Conservation (phyloP, 352 stramenopile genomes). For the Phytophthora sp. region DNA sequence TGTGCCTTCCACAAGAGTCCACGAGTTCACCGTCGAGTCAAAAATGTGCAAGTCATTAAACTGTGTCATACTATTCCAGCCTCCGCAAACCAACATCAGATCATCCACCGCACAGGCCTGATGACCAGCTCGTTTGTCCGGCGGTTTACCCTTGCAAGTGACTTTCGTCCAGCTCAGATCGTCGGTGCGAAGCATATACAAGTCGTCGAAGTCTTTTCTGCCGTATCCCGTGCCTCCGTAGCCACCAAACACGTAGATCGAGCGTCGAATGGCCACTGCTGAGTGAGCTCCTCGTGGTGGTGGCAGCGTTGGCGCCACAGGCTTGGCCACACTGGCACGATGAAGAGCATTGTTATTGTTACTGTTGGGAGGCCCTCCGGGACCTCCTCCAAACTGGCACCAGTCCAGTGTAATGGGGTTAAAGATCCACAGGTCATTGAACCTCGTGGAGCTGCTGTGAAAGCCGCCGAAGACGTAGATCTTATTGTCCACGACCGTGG, state of each 20-base stretch:
- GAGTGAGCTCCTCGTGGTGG: conserved; percentile 91
- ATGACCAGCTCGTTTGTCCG: conserved; percentile 93
- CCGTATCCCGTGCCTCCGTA: conserved; percentile 94
- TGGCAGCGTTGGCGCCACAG: conserved; percentile 52
- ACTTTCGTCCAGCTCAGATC: conserved; percentile 89
- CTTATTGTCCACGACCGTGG: conserved; percentile 86
- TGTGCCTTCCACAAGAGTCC: conserved; percentile 79
- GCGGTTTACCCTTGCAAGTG: conserved; percentile 82
- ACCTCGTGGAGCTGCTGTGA: conserved; percentile 82
- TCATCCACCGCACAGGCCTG: conserved; percentile 91
- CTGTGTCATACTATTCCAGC: conserved; percentile 94
- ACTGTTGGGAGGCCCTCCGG: not conserved
- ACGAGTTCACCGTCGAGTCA: conserved; percentile 86
- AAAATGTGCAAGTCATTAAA: conserved; percentile 97
- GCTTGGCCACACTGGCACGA: conserved; percentile 38
- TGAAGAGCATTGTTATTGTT: conserved; percentile 48
- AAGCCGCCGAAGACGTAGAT: conserved; percentile 97
- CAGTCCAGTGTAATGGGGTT: conserved; percentile 94
- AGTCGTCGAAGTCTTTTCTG: conserved; percentile 94
- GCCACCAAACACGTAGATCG: conserved; percentile 94
- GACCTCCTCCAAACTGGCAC: conserved; percentile 53
- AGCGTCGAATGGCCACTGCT: conserved; percentile 79
- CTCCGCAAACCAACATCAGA: conserved; percentile 93
- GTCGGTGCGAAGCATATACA: conserved; percentile 90
- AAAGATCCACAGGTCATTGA: conserved; percentile 98